These are phyloP conservation scores for Morella rubra DNA, from an alignment of 306 rosid species.

Conservation along the genomic window DNA sequence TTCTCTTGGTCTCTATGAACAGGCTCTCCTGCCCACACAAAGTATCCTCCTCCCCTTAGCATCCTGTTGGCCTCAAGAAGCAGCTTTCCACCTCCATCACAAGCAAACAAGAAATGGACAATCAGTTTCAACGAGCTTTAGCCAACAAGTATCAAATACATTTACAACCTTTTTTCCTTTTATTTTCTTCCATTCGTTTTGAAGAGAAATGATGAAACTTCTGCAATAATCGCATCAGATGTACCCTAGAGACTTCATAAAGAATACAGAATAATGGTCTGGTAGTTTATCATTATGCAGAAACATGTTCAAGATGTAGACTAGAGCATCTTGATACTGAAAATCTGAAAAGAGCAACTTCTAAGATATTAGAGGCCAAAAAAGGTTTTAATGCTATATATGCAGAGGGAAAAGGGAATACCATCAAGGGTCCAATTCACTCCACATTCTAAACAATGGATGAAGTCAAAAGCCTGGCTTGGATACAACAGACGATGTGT, in stretches of 20 bases:
- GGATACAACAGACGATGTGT: constrained; percentile 68
- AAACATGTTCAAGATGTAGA: background rate
- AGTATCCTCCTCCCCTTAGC: constrained; percentile 86
- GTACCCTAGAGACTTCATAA: background rate
- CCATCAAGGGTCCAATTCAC: constrained; percentile 90
- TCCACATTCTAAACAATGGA: constrained; percentile 89
- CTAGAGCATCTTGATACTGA: constrained; percentile 19
- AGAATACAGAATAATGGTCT: background rate
- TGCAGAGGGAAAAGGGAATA: constrained; percentile 27
- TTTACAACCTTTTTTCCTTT: background rate
- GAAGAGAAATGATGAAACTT: constrained; percentile 2
- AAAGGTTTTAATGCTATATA: background rate
- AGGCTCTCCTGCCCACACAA: constrained; percentile 93
- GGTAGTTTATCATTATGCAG: constrained; percentile 7
- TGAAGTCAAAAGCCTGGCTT: constrained; percentile 91
- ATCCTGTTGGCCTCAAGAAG: constrained; percentile 87
- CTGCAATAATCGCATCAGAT: constrained; percentile 4
- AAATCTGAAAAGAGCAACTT: constrained; percentile 8
- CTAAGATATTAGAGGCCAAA: constrained; percentile 15
- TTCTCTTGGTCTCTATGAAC: constrained; percentile 70
- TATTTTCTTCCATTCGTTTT: background rate
- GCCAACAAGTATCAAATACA: constrained; percentile 20
- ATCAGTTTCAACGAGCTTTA: constrained; percentile 28
- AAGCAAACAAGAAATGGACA: constrained; percentile 30
- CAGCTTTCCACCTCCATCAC: constrained; percentile 74